phyloP scores from a whole-genome alignment of 352 stramenopile species.

The Phytophthora litchii region DNA sequence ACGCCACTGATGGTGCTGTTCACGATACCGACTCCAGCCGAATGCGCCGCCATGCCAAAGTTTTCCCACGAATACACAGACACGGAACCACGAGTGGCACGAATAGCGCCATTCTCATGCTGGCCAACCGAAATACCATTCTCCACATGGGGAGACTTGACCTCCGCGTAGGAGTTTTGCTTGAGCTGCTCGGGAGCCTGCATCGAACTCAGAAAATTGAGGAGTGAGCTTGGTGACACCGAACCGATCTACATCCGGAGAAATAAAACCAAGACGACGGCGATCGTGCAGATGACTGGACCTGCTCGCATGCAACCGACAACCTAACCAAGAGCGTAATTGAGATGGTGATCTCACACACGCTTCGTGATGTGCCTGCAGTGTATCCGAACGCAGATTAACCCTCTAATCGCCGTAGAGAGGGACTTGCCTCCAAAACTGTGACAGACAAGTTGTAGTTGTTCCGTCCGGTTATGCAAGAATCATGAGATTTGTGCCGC shows the following conservation, averaged over 20 bases:
- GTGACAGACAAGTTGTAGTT: slow-evolving; percentile 31
- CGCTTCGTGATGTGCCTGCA: background rate
- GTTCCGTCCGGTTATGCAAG: slow-evolving; percentile 15
- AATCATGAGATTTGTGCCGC: slow-evolving; percentile 17
- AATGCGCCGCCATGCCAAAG: slow-evolving; percentile 54
- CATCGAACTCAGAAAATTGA: slow-evolving; percentile 27
- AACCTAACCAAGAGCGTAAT: slow-evolving; percentile 13
- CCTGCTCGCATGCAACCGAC: slow-evolving; percentile 32
- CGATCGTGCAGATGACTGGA: slow-evolving; percentile 21
- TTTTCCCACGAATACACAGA: slow-evolving; percentile 51
- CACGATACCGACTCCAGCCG: slow-evolving; percentile 49
- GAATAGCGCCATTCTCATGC: slow-evolving; percentile 44
- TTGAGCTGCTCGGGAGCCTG: slow-evolving; percentile 38
- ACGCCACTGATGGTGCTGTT: slow-evolving; percentile 51
- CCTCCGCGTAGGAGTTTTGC: slow-evolving; percentile 32
- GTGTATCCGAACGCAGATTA: slow-evolving; percentile 7
- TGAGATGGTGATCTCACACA: slow-evolving; percentile 27
- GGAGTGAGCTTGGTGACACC: slow-evolving; percentile 18
- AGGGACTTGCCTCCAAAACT: slow-evolving; percentile 21
- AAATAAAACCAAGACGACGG: background rate
- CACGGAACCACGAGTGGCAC: slow-evolving; percentile 36
- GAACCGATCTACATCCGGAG: background rate
- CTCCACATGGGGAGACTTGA: slow-evolving; percentile 38
- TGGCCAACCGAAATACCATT: slow-evolving; percentile 11
- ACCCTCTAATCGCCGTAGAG: slow-evolving; percentile 32